Conservation (phyloP, 495 filamentous ascomycete genomes). For the Trichocladium uniseriatum region DNA sequence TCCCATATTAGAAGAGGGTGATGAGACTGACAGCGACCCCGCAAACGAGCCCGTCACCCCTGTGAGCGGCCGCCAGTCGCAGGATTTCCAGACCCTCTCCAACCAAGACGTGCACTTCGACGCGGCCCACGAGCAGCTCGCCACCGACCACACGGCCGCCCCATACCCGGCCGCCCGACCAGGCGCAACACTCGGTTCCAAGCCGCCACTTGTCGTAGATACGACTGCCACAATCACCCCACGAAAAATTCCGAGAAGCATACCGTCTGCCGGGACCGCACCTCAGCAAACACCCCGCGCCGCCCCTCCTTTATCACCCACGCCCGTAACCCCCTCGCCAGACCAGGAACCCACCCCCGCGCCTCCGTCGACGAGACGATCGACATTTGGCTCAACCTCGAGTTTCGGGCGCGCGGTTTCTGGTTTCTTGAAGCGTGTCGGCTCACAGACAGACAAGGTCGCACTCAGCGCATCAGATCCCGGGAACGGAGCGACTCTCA, state of each 20-base stretch:
- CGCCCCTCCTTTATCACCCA: constrained; percentile 12
- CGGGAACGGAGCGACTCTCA: constrained; percentile 11
- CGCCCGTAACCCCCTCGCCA: constrained; percentile 9
- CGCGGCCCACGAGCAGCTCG: constrained; percentile 24
- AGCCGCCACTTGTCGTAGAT: constrained; percentile 23
- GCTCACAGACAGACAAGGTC: constrained; percentile 23
- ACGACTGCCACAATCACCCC: constrained; percentile 21
- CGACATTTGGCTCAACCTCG: constrained; percentile 29
- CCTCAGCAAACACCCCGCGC: constrained; percentile 7
- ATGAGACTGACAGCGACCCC: constrained; percentile 41
- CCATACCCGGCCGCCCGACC: constrained; percentile 18
- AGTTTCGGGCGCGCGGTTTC: constrained; percentile 33
- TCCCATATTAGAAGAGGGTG: constrained; percentile 40
- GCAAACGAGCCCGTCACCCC: constrained; percentile 41
- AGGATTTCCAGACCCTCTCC: constrained; percentile 37
- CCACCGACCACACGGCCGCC: constrained; percentile 19
- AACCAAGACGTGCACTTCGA: constrained; percentile 32
- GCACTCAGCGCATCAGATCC: constrained; percentile 9
- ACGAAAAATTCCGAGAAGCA: constrained; percentile 3
- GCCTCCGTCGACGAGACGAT: constrained; percentile 24
- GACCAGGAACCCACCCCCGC: constrained; percentile 24
- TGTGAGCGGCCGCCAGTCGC: constrained; percentile 41
- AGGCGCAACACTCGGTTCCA: constrained; percentile 13
- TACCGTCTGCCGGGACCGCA: too few relatives aligned
- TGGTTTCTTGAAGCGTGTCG: constrained; percentile 24